Percentiles rank a stretch among this genome's conserved stretches.
phyloP scores from a whole-genome alignment of 768 basidiomycete genomes.

The Boletus fagicola region DNA sequence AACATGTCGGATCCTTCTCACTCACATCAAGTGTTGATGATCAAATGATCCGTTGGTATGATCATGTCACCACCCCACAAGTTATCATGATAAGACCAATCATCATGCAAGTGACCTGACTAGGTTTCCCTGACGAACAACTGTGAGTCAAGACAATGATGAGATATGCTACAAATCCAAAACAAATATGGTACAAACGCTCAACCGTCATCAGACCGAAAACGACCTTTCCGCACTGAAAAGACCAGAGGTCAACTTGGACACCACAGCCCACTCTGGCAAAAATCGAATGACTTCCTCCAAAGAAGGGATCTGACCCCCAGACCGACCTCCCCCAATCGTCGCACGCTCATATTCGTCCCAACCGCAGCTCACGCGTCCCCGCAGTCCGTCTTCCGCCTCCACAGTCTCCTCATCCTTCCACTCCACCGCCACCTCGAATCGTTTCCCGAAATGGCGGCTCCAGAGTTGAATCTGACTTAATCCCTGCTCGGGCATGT shows the following conservation, averaged over 20 bases:
- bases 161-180: background rate
- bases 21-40: too few relatives aligned
- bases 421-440: slow-evolving; percentile 55
- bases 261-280: slow-evolving; percentile 65
- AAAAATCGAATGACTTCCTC: slow-evolving; percentile 65
- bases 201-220: slow-evolving; percentile 16
- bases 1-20: too few relatives aligned
- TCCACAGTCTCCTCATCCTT: slow-evolving; percentile 19
- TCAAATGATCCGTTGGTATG: too few relatives aligned
- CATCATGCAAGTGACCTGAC: background rate
- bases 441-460: slow-evolving; percentile 53
- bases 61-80: background rate
- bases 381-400: slow-evolving; percentile 27
- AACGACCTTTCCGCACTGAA: slow-evolving; percentile 46
- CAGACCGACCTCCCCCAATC: slow-evolving; percentile 41
- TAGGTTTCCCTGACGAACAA: background rate
- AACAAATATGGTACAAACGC: background rate
- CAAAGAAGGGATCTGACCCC: slow-evolving; percentile 60
- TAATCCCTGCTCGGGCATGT: slow-evolving; percentile 36
- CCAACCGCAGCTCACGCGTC: slow-evolving; percentile 62
- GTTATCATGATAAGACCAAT: background rate
- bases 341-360: slow-evolving; percentile 63
- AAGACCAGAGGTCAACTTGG: slow-evolving; percentile 54
- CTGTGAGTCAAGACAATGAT: background rate
- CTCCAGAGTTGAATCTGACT: slow-evolving; percentile 56